Conservation (phyloP, 495 filamentous ascomycete species). For the Letharia columbiana region DNA sequence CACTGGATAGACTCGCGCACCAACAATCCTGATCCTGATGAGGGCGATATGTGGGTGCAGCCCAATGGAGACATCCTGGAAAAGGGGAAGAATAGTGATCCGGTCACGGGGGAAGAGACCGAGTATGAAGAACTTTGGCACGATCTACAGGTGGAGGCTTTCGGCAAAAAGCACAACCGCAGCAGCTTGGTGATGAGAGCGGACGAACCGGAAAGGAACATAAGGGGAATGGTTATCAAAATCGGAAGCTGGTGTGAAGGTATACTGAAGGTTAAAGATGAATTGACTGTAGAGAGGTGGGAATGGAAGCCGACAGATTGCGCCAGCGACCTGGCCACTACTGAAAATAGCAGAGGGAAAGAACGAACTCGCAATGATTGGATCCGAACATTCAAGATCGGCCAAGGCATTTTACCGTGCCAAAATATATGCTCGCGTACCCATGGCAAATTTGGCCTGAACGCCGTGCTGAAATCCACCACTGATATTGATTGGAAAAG, state of each 20-base stretch:
- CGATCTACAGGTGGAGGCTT: slow-evolving; percentile 24
- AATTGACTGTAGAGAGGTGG: slow-evolving; percentile 39
- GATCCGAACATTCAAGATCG: slow-evolving; percentile 14
- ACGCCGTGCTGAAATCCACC: neutral
- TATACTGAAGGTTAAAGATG: slow-evolving; percentile 33
- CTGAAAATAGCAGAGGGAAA: neutral
- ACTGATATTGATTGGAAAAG: neutral
- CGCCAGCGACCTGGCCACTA: neutral
- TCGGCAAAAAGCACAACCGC: slow-evolving; percentile 14
- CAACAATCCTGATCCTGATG: slow-evolving; percentile 34
- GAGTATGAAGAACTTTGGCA: slow-evolving; percentile 50
- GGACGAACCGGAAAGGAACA: slow-evolving; percentile 24
- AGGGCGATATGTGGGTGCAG: slow-evolving; percentile 42
- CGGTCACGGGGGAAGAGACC: slow-evolving; percentile 31
- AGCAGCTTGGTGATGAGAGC: slow-evolving; percentile 31
- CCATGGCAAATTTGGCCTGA: slow-evolving; percentile 15
- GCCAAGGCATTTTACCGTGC: slow-evolving; percentile 16
- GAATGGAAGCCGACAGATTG: slow-evolving; percentile 25
- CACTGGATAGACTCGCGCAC: slow-evolving; percentile 47
- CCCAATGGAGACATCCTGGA: slow-evolving; percentile 39
- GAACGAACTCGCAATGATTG: slow-evolving; percentile 13
- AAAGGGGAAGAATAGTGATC: slow-evolving; percentile 42
- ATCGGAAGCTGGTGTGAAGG: slow-evolving; percentile 42
- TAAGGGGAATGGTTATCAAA: slow-evolving; percentile 38
- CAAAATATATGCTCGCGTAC: slow-evolving; percentile 16